A percentile compares a stretch with the other conserved stretches of the same genome.
These are phyloP conservation scores for Aspergillus ibericus DNA, from an alignment of 2,329 filamentous ascomycete species.

Conservation along the genomic window DNA sequence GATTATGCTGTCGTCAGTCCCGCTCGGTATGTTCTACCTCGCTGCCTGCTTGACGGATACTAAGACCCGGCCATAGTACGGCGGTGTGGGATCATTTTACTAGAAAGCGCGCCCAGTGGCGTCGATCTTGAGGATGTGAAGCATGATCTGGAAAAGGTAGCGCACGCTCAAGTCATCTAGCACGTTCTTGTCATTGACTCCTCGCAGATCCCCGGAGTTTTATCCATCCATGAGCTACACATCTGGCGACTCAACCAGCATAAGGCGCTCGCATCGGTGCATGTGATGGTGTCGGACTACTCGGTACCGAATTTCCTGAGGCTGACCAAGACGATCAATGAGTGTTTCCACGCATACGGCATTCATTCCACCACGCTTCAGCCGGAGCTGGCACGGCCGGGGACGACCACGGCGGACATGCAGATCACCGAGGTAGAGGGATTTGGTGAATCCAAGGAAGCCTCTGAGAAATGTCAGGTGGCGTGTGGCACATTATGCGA, in stretches of 20 bases:
- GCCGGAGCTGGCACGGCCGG: slow-evolving; percentile 53
- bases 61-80: slow-evolving; percentile 21
- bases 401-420: slow-evolving; percentile 6
- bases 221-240: slow-evolving; percentile 70
- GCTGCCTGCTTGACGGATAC: background rate
- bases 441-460: slow-evolving; percentile 14
- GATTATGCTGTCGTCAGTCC: slow-evolving; percentile 63
- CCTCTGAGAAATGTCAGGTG: slow-evolving; percentile 51
- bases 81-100: slow-evolving; percentile 59
- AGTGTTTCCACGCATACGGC: slow-evolving; percentile 72
- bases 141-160: slow-evolving; percentile 66
- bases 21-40: slow-evolving; percentile 13
- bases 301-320: slow-evolving; percentile 60
- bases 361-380: slow-evolving; percentile 72
- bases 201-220: slow-evolving; percentile 63
- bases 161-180: background rate
- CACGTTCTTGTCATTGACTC: background rate
- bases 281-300: slow-evolving; percentile 63
- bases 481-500: slow-evolving; percentile 55
- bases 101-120: slow-evolving; percentile 64
- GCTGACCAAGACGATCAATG: slow-evolving; percentile 61
- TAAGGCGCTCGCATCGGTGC: slow-evolving; percentile 68
- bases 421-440: background rate
- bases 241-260: slow-evolving; percentile 72
- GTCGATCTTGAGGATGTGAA: slow-evolving; percentile 64